These are phyloP conservation scores for Bombardia bombarda DNA, from an alignment of 495 filamentous ascomycete species.

Conservation along the genomic window DNA sequence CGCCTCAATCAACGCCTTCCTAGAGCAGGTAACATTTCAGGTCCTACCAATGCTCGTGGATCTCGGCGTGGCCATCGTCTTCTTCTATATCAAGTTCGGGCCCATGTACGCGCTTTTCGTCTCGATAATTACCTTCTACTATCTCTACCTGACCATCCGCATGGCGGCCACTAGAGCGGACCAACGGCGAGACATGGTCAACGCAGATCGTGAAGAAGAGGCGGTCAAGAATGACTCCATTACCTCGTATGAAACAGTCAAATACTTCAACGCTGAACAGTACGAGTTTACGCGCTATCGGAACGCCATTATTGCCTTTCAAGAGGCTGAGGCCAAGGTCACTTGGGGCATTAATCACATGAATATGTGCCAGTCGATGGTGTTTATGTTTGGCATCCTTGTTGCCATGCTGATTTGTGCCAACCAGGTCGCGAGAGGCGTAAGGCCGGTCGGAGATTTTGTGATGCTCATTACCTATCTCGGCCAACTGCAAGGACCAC, in stretches of 20 bases:
- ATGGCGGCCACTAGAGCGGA: slow-evolving; percentile 91
- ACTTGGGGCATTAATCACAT: slow-evolving; percentile 81
- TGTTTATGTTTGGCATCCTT: slow-evolving; percentile 86
- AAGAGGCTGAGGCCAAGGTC: slow-evolving; percentile 81
- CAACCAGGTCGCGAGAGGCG: slow-evolving; percentile 72
- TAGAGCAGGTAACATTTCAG: slow-evolving; percentile 92
- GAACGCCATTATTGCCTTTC: slow-evolving; percentile 69
- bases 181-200: slow-evolving; percentile 87
- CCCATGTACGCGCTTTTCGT: slow-evolving; percentile 90
- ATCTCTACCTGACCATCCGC: slow-evolving; percentile 89
- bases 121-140: slow-evolving; percentile 86
- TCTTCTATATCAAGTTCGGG: slow-evolving; percentile 74
- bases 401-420: slow-evolving; percentile 62
- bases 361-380: slow-evolving; percentile 88
- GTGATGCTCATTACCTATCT: slow-evolving; percentile 81
- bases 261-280: slow-evolving; percentile 95
- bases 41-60: slow-evolving; percentile 93
- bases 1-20: slow-evolving; percentile 90
- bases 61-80: slow-evolving; percentile 76
- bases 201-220: slow-evolving; percentile 87
- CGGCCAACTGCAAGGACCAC: slow-evolving; percentile 81
- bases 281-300: slow-evolving; percentile 89
- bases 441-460: slow-evolving; percentile 69
- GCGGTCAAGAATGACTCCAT: slow-evolving; percentile 98
- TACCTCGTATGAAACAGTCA: slow-evolving; percentile 95